Conservation (phyloP, 495 filamentous ascomycete species). For the Penicillium ucsense region DNA sequence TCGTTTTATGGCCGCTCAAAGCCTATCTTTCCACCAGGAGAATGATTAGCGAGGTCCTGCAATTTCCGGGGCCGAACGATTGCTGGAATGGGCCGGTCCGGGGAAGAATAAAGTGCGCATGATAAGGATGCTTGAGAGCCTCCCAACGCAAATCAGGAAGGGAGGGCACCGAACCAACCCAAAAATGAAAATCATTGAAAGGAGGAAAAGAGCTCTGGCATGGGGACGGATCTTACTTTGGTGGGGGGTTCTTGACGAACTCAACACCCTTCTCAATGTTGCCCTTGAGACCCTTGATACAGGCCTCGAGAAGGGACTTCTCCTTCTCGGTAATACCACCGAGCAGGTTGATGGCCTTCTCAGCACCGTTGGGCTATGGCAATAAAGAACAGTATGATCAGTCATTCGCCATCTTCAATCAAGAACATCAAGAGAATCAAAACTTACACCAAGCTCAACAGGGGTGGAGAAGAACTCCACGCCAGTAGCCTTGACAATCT, state of each 20-base stretch:
- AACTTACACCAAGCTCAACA: constrained; percentile 83
- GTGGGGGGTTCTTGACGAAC: constrained; percentile 75
- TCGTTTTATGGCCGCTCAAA: constrained; percentile 27
- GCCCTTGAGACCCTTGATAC: constrained; percentile 65
- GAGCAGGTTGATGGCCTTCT: constrained; percentile 75
- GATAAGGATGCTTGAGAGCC: background rate
- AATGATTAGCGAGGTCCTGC: constrained; percentile 33
- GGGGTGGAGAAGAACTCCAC: constrained; percentile 94
- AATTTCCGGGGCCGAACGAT: constrained; percentile 3
- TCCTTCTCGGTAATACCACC: constrained; percentile 64
- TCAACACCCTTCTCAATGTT: constrained; percentile 91
- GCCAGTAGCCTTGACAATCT: constrained; percentile 69
- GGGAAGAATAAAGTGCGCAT: constrained; percentile 7
- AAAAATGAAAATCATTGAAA: background rate
- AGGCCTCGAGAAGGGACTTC: constrained; percentile 73
- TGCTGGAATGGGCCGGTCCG: background rate
- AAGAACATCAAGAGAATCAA: background rate
- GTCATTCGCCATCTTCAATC: background rate
- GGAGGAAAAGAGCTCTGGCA: constrained; percentile 7
- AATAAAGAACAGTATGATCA: background rate
- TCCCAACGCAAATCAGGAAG: background rate
- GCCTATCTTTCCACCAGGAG: constrained; percentile 36
- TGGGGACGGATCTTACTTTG: constrained; percentile 49
- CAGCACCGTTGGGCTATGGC: constrained; percentile 63
- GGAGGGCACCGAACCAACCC: no score